These are phyloP conservation scores for Vaccinium darrowii DNA, from an alignment of 148 eudicot species.

Conservation along the genomic window DNA sequence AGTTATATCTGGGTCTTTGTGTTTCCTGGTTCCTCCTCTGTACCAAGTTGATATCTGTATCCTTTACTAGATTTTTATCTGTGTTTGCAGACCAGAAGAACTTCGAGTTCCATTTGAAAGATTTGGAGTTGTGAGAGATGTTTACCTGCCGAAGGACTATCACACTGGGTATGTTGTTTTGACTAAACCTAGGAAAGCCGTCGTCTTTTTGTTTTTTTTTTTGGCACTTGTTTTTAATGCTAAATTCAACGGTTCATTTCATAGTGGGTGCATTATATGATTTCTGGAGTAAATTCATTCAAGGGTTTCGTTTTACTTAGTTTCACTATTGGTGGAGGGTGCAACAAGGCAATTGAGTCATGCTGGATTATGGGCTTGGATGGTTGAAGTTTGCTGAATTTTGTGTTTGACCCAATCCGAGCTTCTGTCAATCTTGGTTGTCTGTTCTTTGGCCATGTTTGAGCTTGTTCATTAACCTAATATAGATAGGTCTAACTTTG, in stretches of 20 bases:
- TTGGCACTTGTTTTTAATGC: neutral
- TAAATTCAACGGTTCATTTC: neutral
- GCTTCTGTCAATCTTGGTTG: neutral
- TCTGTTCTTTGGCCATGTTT: neutral
- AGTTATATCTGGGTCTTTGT: neutral
- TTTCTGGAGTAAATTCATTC: neutral
- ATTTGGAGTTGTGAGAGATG: constrained; percentile 74
- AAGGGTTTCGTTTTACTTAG: neutral
- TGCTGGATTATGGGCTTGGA: neutral
- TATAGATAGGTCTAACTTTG: neutral
- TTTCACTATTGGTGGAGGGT: neutral
- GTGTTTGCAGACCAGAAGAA: constrained; percentile 64
- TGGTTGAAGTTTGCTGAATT: neutral
- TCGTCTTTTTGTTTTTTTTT: neutral
- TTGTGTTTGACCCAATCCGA: neutral
- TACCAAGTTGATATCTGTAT: neutral
- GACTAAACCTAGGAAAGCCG: neutral
- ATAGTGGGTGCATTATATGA: neutral
- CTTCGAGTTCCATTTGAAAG: constrained; percentile 77
- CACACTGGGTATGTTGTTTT: constrained; percentile 59
- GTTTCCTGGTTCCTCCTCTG: neutral
- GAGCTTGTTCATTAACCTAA: neutral
- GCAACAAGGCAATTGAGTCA: neutral
- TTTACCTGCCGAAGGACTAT: constrained; percentile 70
- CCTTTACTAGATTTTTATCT: neutral